Conservation (phyloP, 1,139 yeast species). For the Candida sp. region DNA sequence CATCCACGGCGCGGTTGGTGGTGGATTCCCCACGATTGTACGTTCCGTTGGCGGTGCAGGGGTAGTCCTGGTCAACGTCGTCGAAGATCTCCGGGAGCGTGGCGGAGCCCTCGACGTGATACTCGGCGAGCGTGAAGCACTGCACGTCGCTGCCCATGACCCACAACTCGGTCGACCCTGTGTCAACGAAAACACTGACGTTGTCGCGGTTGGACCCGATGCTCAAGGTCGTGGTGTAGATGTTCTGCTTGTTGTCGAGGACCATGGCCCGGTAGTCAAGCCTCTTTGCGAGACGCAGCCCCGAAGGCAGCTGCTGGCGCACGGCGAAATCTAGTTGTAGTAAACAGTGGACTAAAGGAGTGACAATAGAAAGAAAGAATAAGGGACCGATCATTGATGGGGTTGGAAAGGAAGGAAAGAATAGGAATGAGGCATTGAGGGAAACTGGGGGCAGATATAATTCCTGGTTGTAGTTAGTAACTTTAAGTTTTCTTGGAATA, state of each 20-base stretch:
- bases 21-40: constrained; percentile 11
- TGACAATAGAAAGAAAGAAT: too few species aligned
- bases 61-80: neutral
- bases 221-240: constrained; percentile 20
- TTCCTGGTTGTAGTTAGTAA: too few species aligned
- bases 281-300: neutral
- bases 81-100: neutral
- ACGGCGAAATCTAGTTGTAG: neutral
- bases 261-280: constrained; percentile 36
- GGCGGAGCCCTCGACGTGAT: constrained; percentile 6
- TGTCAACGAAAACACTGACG: constrained; percentile 40
- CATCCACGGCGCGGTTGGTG: constrained; percentile 3
- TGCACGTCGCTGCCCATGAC: constrained; percentile 18
- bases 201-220: constrained; percentile 37
- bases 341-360: neutral
- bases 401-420: too few species aligned
- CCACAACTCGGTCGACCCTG: constrained; percentile 52
- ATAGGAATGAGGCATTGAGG: too few species aligned
- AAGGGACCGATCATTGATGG: too few species aligned
- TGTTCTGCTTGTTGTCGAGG: neutral
- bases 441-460: too few species aligned
- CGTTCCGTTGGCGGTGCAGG: constrained; percentile 12
- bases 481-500: too few species aligned
- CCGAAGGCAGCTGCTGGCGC: neutral
- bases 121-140: constrained; percentile 28